A percentile compares a stretch with the other conserved stretches of the same genome.
These are phyloP conservation scores for Aspergillus jensenii DNA, from an alignment of 2,329 filamentous ascomycete species.

Conservation along the genomic window DNA sequence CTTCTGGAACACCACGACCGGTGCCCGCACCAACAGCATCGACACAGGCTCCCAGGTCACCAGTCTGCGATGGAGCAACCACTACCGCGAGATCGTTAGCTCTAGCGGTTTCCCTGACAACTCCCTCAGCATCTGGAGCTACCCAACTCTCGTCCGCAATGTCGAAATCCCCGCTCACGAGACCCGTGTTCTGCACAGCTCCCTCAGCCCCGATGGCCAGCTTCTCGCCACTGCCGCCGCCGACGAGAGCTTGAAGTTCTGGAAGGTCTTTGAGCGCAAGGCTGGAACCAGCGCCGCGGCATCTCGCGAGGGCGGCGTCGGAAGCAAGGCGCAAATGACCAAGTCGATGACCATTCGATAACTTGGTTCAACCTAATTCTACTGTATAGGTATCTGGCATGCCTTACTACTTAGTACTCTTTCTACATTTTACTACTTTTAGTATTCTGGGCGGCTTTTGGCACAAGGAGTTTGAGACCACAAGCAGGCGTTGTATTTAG, in stretches of 20 bases:
- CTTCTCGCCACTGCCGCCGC: conserved; percentile 95
- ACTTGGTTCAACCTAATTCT: conserved; percentile 23
- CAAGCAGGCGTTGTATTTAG: conserved; percentile 16
- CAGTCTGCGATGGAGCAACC: conserved; percentile 90
- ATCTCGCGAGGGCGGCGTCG: conserved; percentile 64
- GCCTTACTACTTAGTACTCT: not conserved
- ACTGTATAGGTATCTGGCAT: conserved; percentile 5
- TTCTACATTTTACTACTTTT: not conserved
- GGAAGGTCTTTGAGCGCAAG: conserved; percentile 99
- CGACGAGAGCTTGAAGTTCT: conserved; percentile 98
- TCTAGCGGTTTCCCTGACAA: conserved; percentile 99
- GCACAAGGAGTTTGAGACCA: conserved; percentile 1
- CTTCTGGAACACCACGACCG: conserved; percentile 99
- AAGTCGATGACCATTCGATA: conserved; percentile 96
- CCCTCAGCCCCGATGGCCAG: conserved; percentile 94
- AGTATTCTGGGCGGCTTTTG: not conserved
- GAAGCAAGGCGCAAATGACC: conserved; percentile 77
- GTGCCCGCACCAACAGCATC: conserved; percentile 97
- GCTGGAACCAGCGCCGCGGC: conserved; percentile 66
- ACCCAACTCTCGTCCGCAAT: conserved; percentile 94
- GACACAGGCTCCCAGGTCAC: conserved; percentile 98
- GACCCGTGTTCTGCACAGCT: conserved; percentile 93
- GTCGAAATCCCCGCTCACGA: conserved; percentile 98
- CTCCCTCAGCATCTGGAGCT: conserved; percentile 98
- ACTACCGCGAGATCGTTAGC: conserved; percentile 97